Base-by-base conservation (phyloP, 2,329 filamentous ascomycete species). In the Colletotrichum spinosum region DNA sequence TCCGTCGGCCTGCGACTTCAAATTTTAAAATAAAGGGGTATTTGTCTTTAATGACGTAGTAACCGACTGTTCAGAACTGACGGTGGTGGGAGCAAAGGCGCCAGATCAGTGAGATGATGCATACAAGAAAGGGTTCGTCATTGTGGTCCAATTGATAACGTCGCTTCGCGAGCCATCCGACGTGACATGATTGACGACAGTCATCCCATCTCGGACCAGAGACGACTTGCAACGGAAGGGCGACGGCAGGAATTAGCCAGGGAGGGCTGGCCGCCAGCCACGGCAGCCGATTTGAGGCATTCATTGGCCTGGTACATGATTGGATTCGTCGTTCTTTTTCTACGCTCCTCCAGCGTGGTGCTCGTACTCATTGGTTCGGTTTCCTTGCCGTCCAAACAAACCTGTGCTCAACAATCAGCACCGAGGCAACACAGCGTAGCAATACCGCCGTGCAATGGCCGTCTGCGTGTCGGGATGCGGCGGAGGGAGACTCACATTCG, bases 401-500 rank as follows among this genome's bases (percentile, higher is more conserved):
- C 57, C 67, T 69, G 38, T n/a, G 52, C 41, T 39, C 37, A 34
- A 48, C 34, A 35, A 42, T 68, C n/a, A 68, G 59, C 41, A 60
- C 33, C 38, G 8, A 38, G 17, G 35, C 35, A 15, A 46, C 38
- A 25, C 48, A 35, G 15, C 38, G 9, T 44, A 35, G 37, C 25
- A 38, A 49, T 17, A 34, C 13, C 13, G 39, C 25, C 15, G 46
- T 46, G 37, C 12, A 54, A 50, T 58, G 57, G 58, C 46, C 57
- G 37, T 48, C 44, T 63, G 41, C 45, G 50, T 38, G 49, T 38
- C 8, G 34, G 55, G 25, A 25, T 25, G 25, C 25, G 25, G 25
- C 25, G 25, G 25, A 25, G 25, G 25, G 25, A 44, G 34, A 87
- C 91, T 86, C 82, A 94, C 92, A 94, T 81, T 69, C 87, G 89